Evolutionary conservation across 2,329 filamentous ascomycete species (phyloP).

Genomic region (Pseudodiploospora longispora): DNA sequence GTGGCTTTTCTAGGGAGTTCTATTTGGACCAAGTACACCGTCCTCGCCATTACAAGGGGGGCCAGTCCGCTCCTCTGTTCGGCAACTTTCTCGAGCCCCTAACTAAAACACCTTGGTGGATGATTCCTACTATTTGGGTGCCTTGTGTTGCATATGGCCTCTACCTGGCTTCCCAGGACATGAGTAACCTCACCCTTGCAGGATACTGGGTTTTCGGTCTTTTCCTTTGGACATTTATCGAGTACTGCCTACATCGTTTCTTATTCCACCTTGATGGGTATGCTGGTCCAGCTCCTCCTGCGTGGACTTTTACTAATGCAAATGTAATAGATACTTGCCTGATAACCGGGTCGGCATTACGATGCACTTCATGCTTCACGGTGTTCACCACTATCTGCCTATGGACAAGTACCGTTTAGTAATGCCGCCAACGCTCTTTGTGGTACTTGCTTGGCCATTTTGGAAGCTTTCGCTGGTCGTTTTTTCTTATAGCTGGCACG

Average conservation of each 20-base stretch:
- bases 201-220: conserved; percentile 65
- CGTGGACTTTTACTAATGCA: conserved; percentile 20
- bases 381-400: conserved; percentile 96
- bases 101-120: conserved; percentile 89
- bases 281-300: conserved; percentile 24
- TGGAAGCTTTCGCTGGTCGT: conserved; percentile 81
- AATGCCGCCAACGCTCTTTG: conserved; percentile 88
- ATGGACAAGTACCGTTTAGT: conserved; percentile 97
- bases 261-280: conserved; percentile 92
- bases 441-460: conserved; percentile 77
- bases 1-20: conserved; percentile 89
- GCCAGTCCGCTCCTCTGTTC: conserved; percentile 85
- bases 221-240: conserved; percentile 78
- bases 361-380: conserved; percentile 86
- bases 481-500: conserved; percentile 79
- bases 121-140: conserved; percentile 77
- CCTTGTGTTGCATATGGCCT: conserved; percentile 71
- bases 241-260: conserved; percentile 83
- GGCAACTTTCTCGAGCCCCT: conserved; percentile 99
- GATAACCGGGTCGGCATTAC: conserved; percentile 86
- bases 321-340: conserved; percentile 61
- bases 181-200: conserved; percentile 41
- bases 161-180: conserved; percentile 53
- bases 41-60: conserved; percentile 90
- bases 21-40: conserved; percentile 95